Evolutionary conservation across 176 grass and related monocot species (phyloP).

Genomic region (Carex littledalei): DNA sequence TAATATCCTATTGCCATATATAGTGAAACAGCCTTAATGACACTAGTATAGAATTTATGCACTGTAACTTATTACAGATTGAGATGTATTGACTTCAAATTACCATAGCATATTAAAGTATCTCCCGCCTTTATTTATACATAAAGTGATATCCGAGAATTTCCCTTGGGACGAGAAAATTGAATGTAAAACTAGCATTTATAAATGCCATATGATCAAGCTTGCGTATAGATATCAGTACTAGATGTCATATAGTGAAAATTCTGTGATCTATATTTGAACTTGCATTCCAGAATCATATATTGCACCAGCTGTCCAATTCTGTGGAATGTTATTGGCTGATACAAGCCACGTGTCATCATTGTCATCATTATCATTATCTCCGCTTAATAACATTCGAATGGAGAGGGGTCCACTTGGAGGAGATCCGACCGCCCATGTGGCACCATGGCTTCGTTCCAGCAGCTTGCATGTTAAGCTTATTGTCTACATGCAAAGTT

Average conservation of each 20-base stretch:
- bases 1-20: neutral
- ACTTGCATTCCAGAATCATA: constrained; percentile 73
- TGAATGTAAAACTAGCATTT: neutral
- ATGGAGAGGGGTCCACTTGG: constrained; percentile 52
- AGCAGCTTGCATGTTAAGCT: constrained; percentile 60
- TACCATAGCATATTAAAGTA: neutral
- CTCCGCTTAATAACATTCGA: constrained; percentile 53
- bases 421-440: constrained; percentile 47
- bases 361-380: constrained; percentile 1
- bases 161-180: neutral
- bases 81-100: neutral
- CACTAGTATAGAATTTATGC: neutral
- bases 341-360: constrained; percentile 39
- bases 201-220: neutral
- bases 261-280: constrained; percentile 11
- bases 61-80: neutral
- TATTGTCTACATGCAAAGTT: constrained; percentile 39
- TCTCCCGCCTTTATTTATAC: neutral
- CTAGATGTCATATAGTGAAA: neutral
- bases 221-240: neutral
- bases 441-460: constrained; percentile 47
- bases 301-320: constrained; percentile 47
- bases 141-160: neutral
- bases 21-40: neutral
- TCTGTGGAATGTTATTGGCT: constrained; percentile 45